phyloP scores from a whole-genome alignment of 164 flowering plant genomes.

The Dillenia turbinata region DNA sequence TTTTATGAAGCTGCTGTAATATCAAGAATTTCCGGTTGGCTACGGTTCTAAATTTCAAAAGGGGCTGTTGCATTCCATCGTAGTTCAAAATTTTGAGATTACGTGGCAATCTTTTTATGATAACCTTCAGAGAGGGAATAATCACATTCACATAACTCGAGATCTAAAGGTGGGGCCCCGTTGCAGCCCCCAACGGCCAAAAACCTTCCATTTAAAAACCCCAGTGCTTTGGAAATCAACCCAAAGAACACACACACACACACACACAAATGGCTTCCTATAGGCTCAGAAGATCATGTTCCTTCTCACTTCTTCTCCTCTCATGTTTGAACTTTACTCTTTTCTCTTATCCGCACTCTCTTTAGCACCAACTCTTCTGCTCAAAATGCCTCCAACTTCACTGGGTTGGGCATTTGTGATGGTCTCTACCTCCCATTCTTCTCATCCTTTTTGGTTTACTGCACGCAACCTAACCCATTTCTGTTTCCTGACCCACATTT shows the following conservation, averaged over 20 bases:
- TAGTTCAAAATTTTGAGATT: no score
- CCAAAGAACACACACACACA: neutral
- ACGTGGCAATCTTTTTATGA: no score
- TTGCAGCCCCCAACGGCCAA: constrained; percentile 35
- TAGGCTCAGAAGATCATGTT: constrained; percentile 50
- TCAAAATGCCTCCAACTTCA: constrained; percentile 64
- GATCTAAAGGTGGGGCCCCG: constrained; percentile 2
- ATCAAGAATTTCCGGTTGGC: no score
- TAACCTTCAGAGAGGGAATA: constrained; percentile 14
- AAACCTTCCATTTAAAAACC: constrained; percentile 17
- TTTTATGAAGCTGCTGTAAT: no score
- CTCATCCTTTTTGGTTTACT: constrained; percentile 62
- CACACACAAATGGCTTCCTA: constrained; percentile 45
- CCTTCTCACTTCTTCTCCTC: constrained; percentile 58
- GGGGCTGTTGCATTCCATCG: no score
- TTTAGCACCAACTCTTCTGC: constrained; percentile 51
- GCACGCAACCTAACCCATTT: constrained; percentile 54
- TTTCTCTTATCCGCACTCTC: constrained; percentile 62
- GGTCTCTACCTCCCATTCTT: constrained; percentile 55
- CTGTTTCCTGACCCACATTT: constrained; percentile 59
- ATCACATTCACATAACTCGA: no score
- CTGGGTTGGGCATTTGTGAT: constrained; percentile 61
- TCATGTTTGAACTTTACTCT: constrained; percentile 50
- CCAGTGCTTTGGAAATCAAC: constrained; percentile 8
- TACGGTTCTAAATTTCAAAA: no score